Conservation (phyloP, 2,329 filamentous ascomycete species). For the Alternaria brassicicola region DNA sequence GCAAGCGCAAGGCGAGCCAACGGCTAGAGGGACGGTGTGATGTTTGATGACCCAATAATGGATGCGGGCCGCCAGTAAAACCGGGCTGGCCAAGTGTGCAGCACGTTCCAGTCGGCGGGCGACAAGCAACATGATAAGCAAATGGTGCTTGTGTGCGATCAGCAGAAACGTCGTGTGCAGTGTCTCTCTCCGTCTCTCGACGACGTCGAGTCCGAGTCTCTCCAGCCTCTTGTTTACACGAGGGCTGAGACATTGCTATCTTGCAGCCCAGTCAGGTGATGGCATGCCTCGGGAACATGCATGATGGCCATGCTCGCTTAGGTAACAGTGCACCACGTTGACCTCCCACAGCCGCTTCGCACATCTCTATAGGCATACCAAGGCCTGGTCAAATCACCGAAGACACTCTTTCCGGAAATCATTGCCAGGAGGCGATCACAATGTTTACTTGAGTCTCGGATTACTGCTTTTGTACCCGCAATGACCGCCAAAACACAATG, state of each 20-base stretch:
- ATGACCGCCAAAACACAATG: background rate
- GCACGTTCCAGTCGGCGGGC: constrained; percentile 5
- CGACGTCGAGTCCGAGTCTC: background rate
- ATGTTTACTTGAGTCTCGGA: background rate
- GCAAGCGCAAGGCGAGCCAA: constrained; percentile 6
- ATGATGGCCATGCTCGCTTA: constrained; percentile 4
- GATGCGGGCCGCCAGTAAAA: constrained; percentile 5
- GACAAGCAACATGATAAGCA: constrained; percentile 14
- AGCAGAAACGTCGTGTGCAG: background rate
- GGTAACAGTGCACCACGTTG: background rate
- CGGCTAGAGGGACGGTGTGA: constrained; percentile 7
- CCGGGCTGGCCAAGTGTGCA: constrained; percentile 5
- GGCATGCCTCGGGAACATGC: constrained; percentile 8
- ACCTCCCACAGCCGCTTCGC: background rate
- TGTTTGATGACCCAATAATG: constrained; percentile 18
- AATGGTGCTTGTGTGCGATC: constrained; percentile 1
- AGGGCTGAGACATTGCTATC: constrained; percentile 7
- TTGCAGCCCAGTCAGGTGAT: constrained; percentile 4
- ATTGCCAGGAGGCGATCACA: background rate
- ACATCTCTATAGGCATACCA: background rate
- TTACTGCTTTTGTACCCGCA: background rate
- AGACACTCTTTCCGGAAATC: background rate
- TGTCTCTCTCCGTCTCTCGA: background rate
- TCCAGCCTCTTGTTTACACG: constrained; percentile 12
- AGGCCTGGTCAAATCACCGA: background rate